Evolutionary conservation across 345 rosid species (phyloP).

Genomic region (Pistacia integerrima): DNA sequence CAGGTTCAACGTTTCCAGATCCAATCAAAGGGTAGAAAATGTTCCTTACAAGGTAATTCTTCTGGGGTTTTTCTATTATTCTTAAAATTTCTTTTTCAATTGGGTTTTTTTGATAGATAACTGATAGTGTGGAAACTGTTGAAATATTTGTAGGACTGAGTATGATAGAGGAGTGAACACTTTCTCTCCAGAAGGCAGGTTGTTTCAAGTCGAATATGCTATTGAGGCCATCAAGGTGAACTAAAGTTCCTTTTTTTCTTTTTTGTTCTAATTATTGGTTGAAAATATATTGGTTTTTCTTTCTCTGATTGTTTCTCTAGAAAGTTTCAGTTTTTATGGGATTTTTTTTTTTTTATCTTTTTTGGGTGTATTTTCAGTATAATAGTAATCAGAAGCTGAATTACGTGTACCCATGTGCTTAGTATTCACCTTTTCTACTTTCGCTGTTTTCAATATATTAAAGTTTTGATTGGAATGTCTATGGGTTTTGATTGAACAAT

Average conservation of each 20-base stretch:
- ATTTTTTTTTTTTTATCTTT: too few species aligned
- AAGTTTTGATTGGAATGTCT: slow-evolving; percentile 5
- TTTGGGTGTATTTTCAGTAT: not conserved
- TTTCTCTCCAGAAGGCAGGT: slow-evolving; percentile 94
- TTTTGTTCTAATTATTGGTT: not conserved
- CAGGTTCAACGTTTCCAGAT: slow-evolving; percentile 27
- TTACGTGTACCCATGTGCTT: not conserved
- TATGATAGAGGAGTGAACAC: slow-evolving; percentile 99
- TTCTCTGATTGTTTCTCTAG: too few species aligned
- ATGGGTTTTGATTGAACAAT: slow-evolving; percentile 20
- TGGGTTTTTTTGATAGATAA: not conserved
- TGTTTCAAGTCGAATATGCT: slow-evolving; percentile 97
- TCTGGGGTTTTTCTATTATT: not conserved
- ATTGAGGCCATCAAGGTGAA: slow-evolving; percentile 97
- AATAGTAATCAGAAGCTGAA: not conserved
- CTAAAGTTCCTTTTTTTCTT: not conserved
- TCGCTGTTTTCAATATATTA: not conserved
- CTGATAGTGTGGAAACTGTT: not conserved
- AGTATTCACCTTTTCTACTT: not conserved
- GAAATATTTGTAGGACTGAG: slow-evolving; percentile 70
- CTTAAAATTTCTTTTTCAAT: not conserved
- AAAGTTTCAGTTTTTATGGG: not conserved
- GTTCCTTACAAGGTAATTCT: slow-evolving; percentile 70
- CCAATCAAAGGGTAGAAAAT: slow-evolving; percentile 35
- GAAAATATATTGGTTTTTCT: too few species aligned